Evolutionary conservation across 108 stramenopile species (phyloP).

Genomic region (Cyclotella choctawhatcheeana): DNA sequence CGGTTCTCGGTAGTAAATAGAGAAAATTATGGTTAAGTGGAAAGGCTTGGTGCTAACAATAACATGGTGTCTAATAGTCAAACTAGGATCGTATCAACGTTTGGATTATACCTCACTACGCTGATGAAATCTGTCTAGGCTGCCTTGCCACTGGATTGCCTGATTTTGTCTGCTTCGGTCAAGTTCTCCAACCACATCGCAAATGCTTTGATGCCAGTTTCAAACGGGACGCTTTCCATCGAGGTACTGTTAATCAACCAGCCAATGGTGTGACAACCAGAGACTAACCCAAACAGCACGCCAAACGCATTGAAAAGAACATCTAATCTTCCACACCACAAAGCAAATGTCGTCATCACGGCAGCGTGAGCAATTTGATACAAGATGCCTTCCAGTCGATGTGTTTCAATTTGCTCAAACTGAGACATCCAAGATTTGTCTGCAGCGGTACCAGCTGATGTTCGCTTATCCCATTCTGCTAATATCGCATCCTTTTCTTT

Average conservation of each 20-base stretch:
- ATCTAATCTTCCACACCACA: slow-evolving; percentile 6
- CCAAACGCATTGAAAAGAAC: slow-evolving; percentile 10
- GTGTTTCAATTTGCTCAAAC: slow-evolving; percentile 15
- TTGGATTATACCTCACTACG: too few species aligned
- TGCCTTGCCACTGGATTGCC: too few species aligned
- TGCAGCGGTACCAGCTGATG: slow-evolving; percentile 17
- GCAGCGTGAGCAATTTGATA: slow-evolving; percentile 35
- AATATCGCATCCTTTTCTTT: slow-evolving; percentile 46
- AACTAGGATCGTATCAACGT: too few species aligned
- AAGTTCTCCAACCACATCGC: background rate
- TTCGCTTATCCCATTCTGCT: slow-evolving; percentile 45
- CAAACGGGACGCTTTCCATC: slow-evolving; percentile 59
- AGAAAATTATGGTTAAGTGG: too few species aligned
- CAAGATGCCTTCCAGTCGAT: slow-evolving; percentile 20
- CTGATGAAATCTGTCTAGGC: too few species aligned
- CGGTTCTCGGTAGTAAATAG: slow-evolving; percentile 22
- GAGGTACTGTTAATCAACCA: slow-evolving; percentile 41
- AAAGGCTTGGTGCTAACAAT: too few species aligned
- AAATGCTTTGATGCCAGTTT: slow-evolving; percentile 55
- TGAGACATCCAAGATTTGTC: slow-evolving; percentile 31
- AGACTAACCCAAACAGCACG: slow-evolving; percentile 30
- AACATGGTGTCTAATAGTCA: too few species aligned
- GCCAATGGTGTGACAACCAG: slow-evolving; percentile 51
- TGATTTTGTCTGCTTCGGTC: slow-evolving; percentile 6
- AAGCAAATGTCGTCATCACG: slow-evolving; percentile 19